These are phyloP conservation scores for Euphorbia pulcherrima DNA, from an alignment of 345 rosid genomes.

Conservation along the genomic window DNA sequence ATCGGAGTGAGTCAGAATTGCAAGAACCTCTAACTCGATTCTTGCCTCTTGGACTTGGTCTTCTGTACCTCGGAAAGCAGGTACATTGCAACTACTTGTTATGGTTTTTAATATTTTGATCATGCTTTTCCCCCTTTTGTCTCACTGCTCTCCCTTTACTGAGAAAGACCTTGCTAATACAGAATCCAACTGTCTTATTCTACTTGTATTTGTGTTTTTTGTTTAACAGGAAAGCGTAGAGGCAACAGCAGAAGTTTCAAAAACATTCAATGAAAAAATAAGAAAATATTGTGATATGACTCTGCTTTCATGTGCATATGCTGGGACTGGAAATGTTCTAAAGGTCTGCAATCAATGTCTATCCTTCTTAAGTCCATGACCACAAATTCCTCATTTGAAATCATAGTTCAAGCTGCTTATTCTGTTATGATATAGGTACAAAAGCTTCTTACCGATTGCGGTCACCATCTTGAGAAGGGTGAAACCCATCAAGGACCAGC, in stretches of 20 bases:
- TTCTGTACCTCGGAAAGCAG: slow-evolving; percentile 96
- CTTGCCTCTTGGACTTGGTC: slow-evolving; percentile 92
- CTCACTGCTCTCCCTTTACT: not conserved
- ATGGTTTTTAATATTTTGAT: not conserved
- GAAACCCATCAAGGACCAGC: slow-evolving; percentile 93
- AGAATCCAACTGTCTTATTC: not conserved
- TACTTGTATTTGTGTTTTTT: slow-evolving; percentile 16
- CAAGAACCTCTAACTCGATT: slow-evolving; percentile 77
- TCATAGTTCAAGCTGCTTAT: not conserved
- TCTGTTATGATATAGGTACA: slow-evolving; percentile 53
- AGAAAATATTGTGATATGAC: slow-evolving; percentile 88
- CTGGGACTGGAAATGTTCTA: slow-evolving; percentile 95
- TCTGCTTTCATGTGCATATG: slow-evolving; percentile 92
- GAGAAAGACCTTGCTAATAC: not conserved
- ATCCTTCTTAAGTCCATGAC: not conserved
- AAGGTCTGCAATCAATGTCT: slow-evolving; percentile 51
- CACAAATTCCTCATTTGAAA: not conserved
- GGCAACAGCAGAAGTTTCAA: slow-evolving; percentile 93
- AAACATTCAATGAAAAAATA: slow-evolving; percentile 87
- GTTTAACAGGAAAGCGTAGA: slow-evolving; percentile 72
- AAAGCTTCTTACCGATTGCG: slow-evolving; percentile 83
- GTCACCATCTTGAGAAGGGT: slow-evolving; percentile 81
- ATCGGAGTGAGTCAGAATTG: slow-evolving; percentile 74
- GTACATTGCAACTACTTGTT: slow-evolving; percentile 29
- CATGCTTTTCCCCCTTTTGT: too few relatives aligned